Evolutionary conservation across 306 rosid species (phyloP), one percentile per base, ranked within the genome.

Genomic region (Ceratonia siliqua): DNA sequence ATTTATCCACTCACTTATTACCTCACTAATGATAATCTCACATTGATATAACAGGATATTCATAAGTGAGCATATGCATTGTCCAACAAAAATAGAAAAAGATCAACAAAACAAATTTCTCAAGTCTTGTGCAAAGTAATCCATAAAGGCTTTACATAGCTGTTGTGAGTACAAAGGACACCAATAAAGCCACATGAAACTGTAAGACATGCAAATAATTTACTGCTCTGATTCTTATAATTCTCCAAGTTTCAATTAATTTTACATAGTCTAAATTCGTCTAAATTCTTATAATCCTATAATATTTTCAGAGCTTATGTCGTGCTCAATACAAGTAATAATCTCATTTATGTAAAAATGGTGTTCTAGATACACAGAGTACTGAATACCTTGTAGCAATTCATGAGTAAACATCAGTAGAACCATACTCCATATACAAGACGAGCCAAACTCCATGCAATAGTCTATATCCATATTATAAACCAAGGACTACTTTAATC

Each of bases 181-280:
- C 39, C 35, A 22, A 20, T 13, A 49, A 58, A 35, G 39, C 20
- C 21, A 46, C 45, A 33, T 32, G 71, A 56, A 17, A 12, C 55
- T 35, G 43, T 25, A 33, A 56, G 62, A 45, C 20, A 33, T 28
- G 52, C 30, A 38, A 36, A 36, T 14, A 42, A 15, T 46, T 38
- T 5, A 42, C 8, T n/a, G n/a, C 42, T 15, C 27, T 53, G 52
- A 32, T 58, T 24, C 49, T 35, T 38, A 32, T 20, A 74, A 52
- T 62, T 73, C 27, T 56, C 30, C 24, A 59, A 6, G 48, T 58
- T 43, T 73, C 49, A 43, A 25, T 66, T 67, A 64, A 24, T 67
- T 56, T 18, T 43, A 67, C 8, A 35, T 8, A 6, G 5, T 35
- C 15, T 32, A 57, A 28, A 24, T 28, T 38, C 35, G 42, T 55